These are phyloP conservation scores for Fusarium oxysporum DNA, from an alignment of 2,329 filamentous ascomycete genomes.

Conservation along the genomic window DNA sequence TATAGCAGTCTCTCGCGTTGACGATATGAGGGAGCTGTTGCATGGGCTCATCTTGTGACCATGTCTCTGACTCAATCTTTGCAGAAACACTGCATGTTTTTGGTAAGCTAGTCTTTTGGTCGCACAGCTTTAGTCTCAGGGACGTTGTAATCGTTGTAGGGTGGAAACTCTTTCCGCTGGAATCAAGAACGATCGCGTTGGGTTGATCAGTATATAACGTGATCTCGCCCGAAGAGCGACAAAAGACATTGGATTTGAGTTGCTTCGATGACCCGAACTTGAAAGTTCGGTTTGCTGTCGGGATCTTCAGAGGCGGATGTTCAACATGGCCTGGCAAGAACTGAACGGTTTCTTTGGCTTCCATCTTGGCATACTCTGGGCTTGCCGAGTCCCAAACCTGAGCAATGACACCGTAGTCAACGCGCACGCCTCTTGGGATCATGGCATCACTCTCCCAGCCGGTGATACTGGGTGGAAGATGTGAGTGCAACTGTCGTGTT, in stretches of 20 bases:
- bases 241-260: conserved; percentile 14
- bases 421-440: background rate
- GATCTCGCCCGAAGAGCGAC: conserved; percentile 2
- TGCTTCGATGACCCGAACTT: conserved; percentile 10
- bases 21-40: conserved; percentile 10
- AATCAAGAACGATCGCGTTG: background rate
- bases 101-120: background rate
- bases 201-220: background rate
- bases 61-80: conserved; percentile 14
- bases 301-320: background rate
- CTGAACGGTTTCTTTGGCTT: conserved; percentile 14
- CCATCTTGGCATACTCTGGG: conserved; percentile 12
- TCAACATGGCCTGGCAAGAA: conserved; percentile 7
- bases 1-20: background rate
- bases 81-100: conserved; percentile 5
- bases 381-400: conserved; percentile 14
- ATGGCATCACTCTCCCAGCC: conserved; percentile 15
- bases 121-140: background rate
- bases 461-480: conserved; percentile 8
- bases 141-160: background rate
- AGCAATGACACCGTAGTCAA: conserved; percentile 20
- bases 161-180: background rate
- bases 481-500: conserved; percentile 2
- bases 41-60: conserved; percentile 24
- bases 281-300: background rate